Evolutionary conservation across 164 flowering plant genomes (phyloP), one percentile per base, ranked within the genome.

Genomic region (Malania oleifera): DNA sequence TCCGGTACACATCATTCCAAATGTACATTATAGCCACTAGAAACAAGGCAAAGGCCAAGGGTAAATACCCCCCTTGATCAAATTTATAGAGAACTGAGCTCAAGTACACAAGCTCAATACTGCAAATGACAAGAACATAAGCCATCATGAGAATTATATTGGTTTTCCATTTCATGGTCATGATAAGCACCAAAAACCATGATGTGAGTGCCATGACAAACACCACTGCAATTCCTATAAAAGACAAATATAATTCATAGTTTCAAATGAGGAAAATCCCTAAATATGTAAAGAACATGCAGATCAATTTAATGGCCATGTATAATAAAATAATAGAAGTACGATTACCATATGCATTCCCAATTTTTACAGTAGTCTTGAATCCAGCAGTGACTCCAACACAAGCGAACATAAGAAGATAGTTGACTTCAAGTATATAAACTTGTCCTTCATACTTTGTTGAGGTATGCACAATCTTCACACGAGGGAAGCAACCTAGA

Each of bases 181-280:
- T 47, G 7, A 47, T 47, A 3, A 47, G 51, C 2, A 18, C 14
- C 7, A 47, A 22, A 3, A 47, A 47, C 5, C 2, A 3, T 47
- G 9, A 47, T 47, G 51, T 47, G 5, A 47, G 26, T 8, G 51
- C 18, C 51, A 47, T 47, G 25, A 47, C 51, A 18, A 47, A 47
- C 23, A 47, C 9, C 26, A 47, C 51, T 6, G 23, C 51, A 3
- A 47, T 47, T 1, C 51, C 51, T 11, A 22, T 38, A 38, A 12
- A 38, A 38, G 14, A 7, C 8, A 38, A 38, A 5, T 38, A 7
- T 38, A 2, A 11, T 5, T 5, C 8, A 11, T 38, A 2, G 8
- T 2, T 38, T 38, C 1, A 7, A 38, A 2, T 6, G 14, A 38
- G 14, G 2, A 38, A 15, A 2, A 5, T 7, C 8, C 13, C 41